Conservation (phyloP, 495 filamentous ascomycete genomes). For the Penicillium soppii region DNA sequence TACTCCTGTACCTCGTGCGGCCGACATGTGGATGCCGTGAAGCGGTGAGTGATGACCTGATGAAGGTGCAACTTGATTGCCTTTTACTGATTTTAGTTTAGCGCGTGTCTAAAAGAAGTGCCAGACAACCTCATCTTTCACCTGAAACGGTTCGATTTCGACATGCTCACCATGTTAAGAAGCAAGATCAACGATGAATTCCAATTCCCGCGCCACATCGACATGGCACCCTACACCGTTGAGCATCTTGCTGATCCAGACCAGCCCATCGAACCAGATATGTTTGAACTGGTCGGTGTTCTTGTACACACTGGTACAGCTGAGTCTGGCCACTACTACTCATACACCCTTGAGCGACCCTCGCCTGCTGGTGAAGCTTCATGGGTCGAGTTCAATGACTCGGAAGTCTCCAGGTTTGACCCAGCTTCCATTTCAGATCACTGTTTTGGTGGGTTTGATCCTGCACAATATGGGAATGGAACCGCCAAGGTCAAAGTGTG, state of each 20-base stretch:
- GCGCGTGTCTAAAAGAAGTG: conserved; percentile 88
- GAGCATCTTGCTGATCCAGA: conserved; percentile 73
- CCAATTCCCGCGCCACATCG: conserved; percentile 76
- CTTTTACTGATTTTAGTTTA: conserved; percentile 22
- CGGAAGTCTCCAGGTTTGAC: conserved; percentile 74
- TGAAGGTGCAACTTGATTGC: too few species aligned
- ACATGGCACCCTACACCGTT: conserved; percentile 89
- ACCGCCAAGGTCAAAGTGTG: conserved; percentile 63
- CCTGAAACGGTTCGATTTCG: conserved; percentile 95
- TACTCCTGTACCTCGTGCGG: conserved; percentile 94
- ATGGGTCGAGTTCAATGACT: conserved; percentile 96
- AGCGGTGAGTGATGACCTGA: conserved; percentile 61
- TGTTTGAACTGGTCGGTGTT: conserved; percentile 90
- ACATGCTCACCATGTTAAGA: conserved; percentile 75
- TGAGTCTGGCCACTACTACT: conserved; percentile 97
- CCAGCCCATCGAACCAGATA: conserved; percentile 55
- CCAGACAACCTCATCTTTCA: conserved; percentile 95
- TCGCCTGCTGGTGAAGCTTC: conserved; percentile 44
- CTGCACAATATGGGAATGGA: conserved; percentile 38
- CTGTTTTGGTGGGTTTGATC: conserved; percentile 77
- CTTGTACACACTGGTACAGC: conserved; percentile 91
- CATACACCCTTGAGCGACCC: conserved; percentile 82
- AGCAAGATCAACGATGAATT: conserved; percentile 97
- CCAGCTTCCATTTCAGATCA: conserved; percentile 65
- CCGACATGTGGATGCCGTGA: conserved; percentile 90